Percentiles rank a stretch among this genome's conserved stretches.
Evolutionary conservation across 2,329 filamentous ascomycete species (phyloP).

Genomic region (Neocucurbitaria cava): DNA sequence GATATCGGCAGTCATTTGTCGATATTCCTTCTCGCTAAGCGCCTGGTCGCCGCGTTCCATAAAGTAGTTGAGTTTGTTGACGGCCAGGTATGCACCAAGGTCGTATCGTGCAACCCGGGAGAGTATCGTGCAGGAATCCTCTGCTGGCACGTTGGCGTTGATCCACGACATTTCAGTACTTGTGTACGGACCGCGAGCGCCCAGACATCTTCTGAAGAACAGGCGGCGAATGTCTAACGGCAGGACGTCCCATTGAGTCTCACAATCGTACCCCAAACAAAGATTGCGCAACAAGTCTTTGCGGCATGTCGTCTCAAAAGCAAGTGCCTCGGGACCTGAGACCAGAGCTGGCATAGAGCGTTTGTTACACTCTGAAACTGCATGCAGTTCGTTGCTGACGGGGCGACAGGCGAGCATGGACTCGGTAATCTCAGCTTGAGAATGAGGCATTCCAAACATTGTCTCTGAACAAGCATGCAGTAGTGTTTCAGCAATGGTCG

Average conservation of each 20-base stretch:
- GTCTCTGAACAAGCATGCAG: conserved; percentile 43
- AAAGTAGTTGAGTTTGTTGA: conserved; percentile 44
- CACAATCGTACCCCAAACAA: conserved; percentile 58
- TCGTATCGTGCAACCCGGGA: conserved; percentile 58
- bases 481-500: conserved; percentile 43
- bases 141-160: conserved; percentile 51
- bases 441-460: conserved; percentile 42
- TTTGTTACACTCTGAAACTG: conserved; percentile 43
- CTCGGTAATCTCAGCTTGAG: conserved; percentile 43
- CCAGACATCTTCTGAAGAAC: conserved; percentile 56
- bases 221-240: conserved; percentile 56
- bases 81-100: conserved; percentile 52
- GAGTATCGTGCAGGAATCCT: conserved; percentile 47
- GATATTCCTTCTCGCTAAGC: conserved; percentile 39
- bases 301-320: conserved; percentile 40
- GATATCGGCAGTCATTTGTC: conserved; percentile 43
- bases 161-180: conserved; percentile 55
- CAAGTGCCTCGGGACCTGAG: conserved; percentile 19
- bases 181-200: conserved; percentile 51
- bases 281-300: conserved; percentile 57
- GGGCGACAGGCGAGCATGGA: conserved; percentile 39
- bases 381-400: conserved; percentile 22
- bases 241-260: conserved; percentile 60
- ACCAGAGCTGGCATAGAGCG: conserved; percentile 40
- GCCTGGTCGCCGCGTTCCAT: conserved; percentile 28